Evolutionary conservation across 805 yeast species (phyloP), one percentile per base, ranked within the genome.

Genomic region (Starmerella gropengiesseri): DNA sequence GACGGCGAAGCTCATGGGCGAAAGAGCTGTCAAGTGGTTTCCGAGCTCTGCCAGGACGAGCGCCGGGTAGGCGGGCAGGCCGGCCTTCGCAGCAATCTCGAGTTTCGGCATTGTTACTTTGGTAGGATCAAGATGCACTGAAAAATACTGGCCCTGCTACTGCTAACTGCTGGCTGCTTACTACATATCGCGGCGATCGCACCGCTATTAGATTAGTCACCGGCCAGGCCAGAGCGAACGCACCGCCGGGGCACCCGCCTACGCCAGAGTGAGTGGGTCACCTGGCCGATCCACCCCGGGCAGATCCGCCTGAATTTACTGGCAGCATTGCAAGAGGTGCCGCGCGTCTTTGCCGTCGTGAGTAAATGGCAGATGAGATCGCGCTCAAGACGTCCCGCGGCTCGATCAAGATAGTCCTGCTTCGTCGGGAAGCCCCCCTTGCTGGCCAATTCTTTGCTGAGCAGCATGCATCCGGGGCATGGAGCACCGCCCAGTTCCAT

Each of bases 81-180:
- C 83, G 5, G 95, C 93, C 68, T 85, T 87, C 43, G 83, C 85
- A 45, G 94, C 94, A 51, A 87, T 64, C 45, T 77, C 70, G 48
- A 87, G 44, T 29, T 41, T 37, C 7, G 41, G 39, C 45, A 45
- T 41, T 7, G 17, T 23, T 3, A 11, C 13, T n/a, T 19, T 17
- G 17, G 16, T 13, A 25, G 14, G 37, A 21, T 12, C n/a, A 12
- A 12, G 12, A 12, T 12, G 13, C 29, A 12, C 14, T 16, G 30
- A 25, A 25, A 34, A 34, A 25, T 26, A n/a, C n/a, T n/a, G 13
- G 12, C 13, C 13, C 29, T 12, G 12, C 29, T 12, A 12, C 34
- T 31, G 6, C 6, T 13, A 19, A 13, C 13, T 13, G 28, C 28
- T 12, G 28, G 14, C 28, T 8, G n/a, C n/a, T n/a, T n/a, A n/a